A percentile compares a stretch with the other conserved stretches of the same genome.
Conservation (phyloP, 2,329 filamentous ascomycete species). For the Sporothrix phasma region DNA sequence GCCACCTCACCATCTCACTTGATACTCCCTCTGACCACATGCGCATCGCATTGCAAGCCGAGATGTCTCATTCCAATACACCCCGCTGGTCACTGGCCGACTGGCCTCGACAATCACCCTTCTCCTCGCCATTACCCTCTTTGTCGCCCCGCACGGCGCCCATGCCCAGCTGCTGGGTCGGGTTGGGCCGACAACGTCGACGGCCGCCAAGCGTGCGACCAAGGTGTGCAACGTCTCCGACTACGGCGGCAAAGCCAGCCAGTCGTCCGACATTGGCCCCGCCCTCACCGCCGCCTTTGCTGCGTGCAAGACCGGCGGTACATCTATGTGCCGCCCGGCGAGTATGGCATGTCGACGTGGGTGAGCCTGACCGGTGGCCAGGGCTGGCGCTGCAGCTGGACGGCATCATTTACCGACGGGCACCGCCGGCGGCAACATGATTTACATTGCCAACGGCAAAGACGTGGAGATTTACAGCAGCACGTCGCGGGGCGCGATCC, state of each 20-base stretch:
- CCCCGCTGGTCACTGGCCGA: background rate
- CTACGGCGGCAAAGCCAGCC: conserved; percentile 40
- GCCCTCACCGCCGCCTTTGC: background rate
- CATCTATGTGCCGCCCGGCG: conserved; percentile 19
- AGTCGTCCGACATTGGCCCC: conserved; percentile 30
- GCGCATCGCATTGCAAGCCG: background rate
- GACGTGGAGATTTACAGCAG: conserved; percentile 40
- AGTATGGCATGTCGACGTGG: conserved; percentile 21
- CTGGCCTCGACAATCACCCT: background rate
- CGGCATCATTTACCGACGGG: conserved; percentile 20
- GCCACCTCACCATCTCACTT: too few species aligned
- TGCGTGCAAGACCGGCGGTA: conserved; percentile 2
- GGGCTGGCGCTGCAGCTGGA: conserved; percentile 19
- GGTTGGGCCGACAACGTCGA: conserved; percentile 24
- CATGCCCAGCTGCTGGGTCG: conserved; percentile 22
- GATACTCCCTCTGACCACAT: background rate
- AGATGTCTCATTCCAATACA: background rate
- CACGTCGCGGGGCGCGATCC: conserved; percentile 36
- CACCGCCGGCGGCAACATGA: conserved; percentile 21
- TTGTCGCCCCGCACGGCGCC: background rate
- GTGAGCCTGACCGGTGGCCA: conserved; percentile 17
- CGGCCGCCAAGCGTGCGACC: conserved; percentile 22
- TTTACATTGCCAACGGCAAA: conserved; percentile 22
- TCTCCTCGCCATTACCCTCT: background rate
- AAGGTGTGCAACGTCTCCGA: conserved; percentile 38